Base-by-base conservation (phyloP, 345 rosid species). In the Eutrema heterophyllum region DNA sequence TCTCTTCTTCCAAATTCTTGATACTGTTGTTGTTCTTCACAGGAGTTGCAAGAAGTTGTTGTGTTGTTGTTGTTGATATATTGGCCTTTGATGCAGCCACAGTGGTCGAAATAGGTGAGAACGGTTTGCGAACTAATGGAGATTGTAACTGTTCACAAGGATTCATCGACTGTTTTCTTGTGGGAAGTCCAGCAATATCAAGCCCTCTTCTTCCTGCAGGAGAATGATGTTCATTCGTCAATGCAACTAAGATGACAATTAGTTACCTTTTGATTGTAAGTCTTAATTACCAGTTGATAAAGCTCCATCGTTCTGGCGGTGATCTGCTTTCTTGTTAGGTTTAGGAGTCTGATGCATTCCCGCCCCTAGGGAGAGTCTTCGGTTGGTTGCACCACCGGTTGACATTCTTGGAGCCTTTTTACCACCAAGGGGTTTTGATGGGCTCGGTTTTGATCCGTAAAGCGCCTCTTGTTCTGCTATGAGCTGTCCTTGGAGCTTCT, bases 401-500 rank as follows among this genome's bases (percentile, higher is more conserved):
- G 98, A 92, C 81, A 78, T 74, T 79, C 96, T 84, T 58, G 96
- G 74, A 69, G 76, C 86, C 67, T 96, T 96, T 82, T 88, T 92
- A 58, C 85, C 81, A 18, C 83, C 83, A 16, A 79, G 88, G 15
- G 86, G 83, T 87, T 96, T 96, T 21, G 95, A 87, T 55, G 98
- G 96, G 87, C 97, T 96, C 50, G 96, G 97, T 79, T 88, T 92
- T 46, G 98, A 96, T 18, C 99, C 99, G 52, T 89, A 96, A 40
- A 92, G 93, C 9, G 82, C 96, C 67, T 92, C 98, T 75, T 92
- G 98, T 75, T 92, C 99, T 41, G 97, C 91, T 59, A 90, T 92
- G 33, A 90, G 84, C 72, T 92, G 99, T 52, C 92, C 98, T 78
- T 95, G 97, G 71, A 95, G 86, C 82, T 96, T 96, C 91, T 96